These are phyloP conservation scores for Yarrowia osloensis DNA, from an alignment of 805 yeast genomes.

Conservation along the genomic window DNA sequence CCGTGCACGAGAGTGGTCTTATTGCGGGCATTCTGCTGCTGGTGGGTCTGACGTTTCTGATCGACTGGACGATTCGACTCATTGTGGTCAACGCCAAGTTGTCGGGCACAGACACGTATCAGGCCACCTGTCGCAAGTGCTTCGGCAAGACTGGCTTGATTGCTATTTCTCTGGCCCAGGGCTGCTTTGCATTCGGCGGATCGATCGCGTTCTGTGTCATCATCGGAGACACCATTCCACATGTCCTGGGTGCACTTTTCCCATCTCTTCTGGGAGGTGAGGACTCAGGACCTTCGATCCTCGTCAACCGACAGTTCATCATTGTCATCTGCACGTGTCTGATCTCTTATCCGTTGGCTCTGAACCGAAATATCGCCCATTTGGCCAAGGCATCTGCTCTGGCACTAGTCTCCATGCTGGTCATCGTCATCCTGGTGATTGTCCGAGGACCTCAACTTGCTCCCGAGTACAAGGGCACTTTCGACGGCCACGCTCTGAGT, in stretches of 20 bases:
- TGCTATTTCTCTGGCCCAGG: conserved; percentile 71
- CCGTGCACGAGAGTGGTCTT: conserved; percentile 78
- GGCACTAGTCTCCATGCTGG: conserved; percentile 80
- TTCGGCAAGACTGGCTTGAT: conserved; percentile 74
- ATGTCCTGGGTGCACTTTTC: conserved; percentile 70
- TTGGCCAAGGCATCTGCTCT: conserved; percentile 84
- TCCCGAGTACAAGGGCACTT: conserved; percentile 47
- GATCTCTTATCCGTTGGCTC: conserved; percentile 79
- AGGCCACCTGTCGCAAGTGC: conserved; percentile 78
- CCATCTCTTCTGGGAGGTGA: conserved; percentile 45
- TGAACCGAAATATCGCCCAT: conserved; percentile 75
- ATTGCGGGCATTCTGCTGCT: conserved; percentile 69
- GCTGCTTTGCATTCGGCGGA: conserved; percentile 92
- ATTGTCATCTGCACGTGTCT: conserved; percentile 68
- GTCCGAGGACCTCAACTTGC: conserved; percentile 69
- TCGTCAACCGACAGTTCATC: conserved; percentile 68
- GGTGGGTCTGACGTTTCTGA: conserved; percentile 61
- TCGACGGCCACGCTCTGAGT: conserved; percentile 48
- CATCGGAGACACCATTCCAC: conserved; percentile 94
- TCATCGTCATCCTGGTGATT: conserved; percentile 73
- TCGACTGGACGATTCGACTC: conserved; percentile 81
- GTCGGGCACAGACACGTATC: conserved; percentile 75
- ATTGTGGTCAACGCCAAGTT: conserved; percentile 81
- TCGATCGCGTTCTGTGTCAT: conserved; percentile 91
- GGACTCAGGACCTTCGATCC: conserved; percentile 46